Conservation (phyloP, 495 filamentous ascomycete genomes). For the Ascodesmis nigricans region DNA sequence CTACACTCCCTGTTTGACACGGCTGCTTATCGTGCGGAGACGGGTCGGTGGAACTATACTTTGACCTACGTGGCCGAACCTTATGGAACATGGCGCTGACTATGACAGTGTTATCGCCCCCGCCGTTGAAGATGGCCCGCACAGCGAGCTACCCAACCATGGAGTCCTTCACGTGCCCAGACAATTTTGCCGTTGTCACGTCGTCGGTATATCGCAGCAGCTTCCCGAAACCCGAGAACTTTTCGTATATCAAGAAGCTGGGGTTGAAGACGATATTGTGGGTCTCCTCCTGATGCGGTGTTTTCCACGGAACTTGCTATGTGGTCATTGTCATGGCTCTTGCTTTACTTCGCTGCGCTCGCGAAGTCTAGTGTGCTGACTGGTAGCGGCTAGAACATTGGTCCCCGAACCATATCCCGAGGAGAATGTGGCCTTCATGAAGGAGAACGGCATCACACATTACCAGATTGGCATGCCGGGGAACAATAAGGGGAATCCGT, state of each 20-base stretch:
- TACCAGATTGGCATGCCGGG: conserved; percentile 46
- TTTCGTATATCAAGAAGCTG: conserved; percentile 38
- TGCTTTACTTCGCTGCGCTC: too few relatives aligned
- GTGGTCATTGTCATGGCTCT: conserved; percentile 4
- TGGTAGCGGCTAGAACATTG: conserved; percentile 36
- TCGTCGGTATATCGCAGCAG: conserved; percentile 45
- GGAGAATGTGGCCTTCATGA: conserved; percentile 38
- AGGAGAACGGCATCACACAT: conserved; percentile 40
- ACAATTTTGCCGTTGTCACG: conserved; percentile 18
- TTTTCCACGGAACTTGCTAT: background rate
- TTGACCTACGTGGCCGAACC: background rate
- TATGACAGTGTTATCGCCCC: background rate
- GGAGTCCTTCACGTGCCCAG: conserved; percentile 13
- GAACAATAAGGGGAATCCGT: conserved; percentile 38
- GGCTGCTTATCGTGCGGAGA: background rate
- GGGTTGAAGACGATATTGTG: conserved; percentile 55
- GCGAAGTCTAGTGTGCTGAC: too few relatives aligned
- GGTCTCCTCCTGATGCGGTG: conserved; percentile 21
- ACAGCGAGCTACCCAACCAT: conserved; percentile 10
- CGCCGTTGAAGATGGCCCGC: background rate
- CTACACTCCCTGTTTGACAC: background rate
- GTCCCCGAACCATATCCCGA: conserved; percentile 42
- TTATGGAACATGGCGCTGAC: background rate
- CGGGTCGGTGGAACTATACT: background rate
- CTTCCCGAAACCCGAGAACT: conserved; percentile 43